Evolutionary conservation across 169 alveolate genomes (phyloP), one percentile per base, ranked within the genome.

Genomic region (Plasmodium chabaudi): DNA sequence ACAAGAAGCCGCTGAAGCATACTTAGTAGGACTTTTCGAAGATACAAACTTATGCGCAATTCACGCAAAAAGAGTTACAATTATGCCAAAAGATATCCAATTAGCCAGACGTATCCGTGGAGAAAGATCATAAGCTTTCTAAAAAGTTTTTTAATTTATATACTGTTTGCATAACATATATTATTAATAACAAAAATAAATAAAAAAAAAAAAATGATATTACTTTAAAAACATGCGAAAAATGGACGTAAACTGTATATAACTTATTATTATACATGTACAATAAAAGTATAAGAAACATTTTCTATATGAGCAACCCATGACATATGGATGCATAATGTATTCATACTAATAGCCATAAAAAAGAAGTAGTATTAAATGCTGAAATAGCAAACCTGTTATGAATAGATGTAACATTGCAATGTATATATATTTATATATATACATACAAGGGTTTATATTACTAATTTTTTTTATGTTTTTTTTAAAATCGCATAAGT

Each of bases 11-110:
- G 98, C 99, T 39, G 99, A 98, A 94, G 99, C 99, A 19, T 98
- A 98, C 94, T 93, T 98, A 44, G 99, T 98, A 64, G 99, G 99
- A 25, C 97, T 98, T 53, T 98, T 98, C 92, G 99, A 98, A 94
- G 99, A 99, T 96, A 99, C 99, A 74, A 99, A 99, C 98, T 92
- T 99, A 73, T 99, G 99, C 89, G 99, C 99, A 59, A 99, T 99
- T 92, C 99, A 99, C 94, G 99, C 99, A 49, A 98, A 98, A 95
- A 97, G 99, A 89, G 99, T 99, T 53, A 99, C 99, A 77, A 99
- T 99, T 87, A 99, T 99, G 99, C 99, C 99, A 49, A 99, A 98
- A 97, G 99, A 98, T 88, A 95, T 98, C 67, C 99, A 98, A 90
- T 95, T 98, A 56, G 99, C 99, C 34, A 95, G 99, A 89, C 96